Evolutionary conservation across 768 basidiomycete species (phyloP).

Genomic region (Cubamyces lactineus): DNA sequence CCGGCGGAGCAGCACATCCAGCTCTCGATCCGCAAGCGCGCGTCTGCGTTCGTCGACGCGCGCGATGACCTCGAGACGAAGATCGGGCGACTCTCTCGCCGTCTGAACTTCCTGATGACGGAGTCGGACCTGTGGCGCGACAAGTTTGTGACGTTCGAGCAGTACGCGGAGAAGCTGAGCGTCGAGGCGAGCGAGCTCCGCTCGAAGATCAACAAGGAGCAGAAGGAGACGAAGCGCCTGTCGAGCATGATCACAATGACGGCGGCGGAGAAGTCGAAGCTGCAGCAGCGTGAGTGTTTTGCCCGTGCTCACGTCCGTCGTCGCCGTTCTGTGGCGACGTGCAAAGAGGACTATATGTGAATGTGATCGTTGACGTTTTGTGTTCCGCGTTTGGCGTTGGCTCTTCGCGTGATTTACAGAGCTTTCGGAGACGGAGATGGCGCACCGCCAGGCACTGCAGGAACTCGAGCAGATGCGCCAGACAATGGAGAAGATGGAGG

Average conservation of each 20-base stretch:
- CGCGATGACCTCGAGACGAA: conserved; percentile 93
- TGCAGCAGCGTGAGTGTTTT: conserved; percentile 70
- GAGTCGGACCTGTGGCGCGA: conserved; percentile 90
- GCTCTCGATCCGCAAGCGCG: conserved; percentile 87
- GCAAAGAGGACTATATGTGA: too few species aligned
- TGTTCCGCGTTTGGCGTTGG: background rate
- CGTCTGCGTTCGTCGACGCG: conserved; percentile 93
- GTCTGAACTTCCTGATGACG: conserved; percentile 91
- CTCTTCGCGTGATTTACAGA: conserved; percentile 47
- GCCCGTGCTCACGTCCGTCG: conserved; percentile 3
- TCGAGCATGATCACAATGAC: conserved; percentile 79
- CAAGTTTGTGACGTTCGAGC: conserved; percentile 93
- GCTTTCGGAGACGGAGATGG: conserved; percentile 77
- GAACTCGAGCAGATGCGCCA: conserved; percentile 85
- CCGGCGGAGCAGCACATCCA: conserved; percentile 85
- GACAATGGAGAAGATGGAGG: conserved; percentile 86
- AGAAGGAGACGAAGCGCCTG: conserved; percentile 83
- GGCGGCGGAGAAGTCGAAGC: conserved; percentile 74
- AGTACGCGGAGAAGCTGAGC: conserved; percentile 90
- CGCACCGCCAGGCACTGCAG: conserved; percentile 77
- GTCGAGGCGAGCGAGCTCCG: conserved; percentile 84
- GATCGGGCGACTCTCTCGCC: conserved; percentile 82
- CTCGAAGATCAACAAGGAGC: conserved; percentile 88
- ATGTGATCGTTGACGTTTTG: background rate
- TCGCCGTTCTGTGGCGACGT: background rate